Conservation (phyloP, 176 grass and related monocot species). For the Eragrostis nindensis region DNA sequence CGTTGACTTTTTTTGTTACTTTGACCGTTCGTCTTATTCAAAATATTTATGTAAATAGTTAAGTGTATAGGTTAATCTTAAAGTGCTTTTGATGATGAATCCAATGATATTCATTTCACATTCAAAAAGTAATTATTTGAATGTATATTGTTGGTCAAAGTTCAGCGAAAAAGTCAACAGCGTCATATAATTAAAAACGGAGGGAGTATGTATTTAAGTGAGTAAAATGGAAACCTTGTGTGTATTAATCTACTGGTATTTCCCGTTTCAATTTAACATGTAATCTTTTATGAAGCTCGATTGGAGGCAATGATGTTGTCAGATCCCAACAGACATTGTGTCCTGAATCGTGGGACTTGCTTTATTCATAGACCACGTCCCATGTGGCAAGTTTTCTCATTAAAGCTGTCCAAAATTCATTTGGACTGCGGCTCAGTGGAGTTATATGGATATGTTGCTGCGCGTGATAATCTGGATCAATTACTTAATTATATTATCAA, state of each 20-base stretch:
- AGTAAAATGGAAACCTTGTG: background rate
- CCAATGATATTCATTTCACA: no score
- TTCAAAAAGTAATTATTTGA: no score
- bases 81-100: no score
- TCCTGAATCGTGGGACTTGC: background rate
- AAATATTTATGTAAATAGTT: no score
- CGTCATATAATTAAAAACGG: no score
- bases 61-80: no score
- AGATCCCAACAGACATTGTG: background rate
- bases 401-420: background rate
- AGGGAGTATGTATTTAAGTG: no score
- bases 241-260: background rate
- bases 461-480: background rate
- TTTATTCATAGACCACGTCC: background rate
- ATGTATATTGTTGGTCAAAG: no score
- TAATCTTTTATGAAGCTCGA: background rate
- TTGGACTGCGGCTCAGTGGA: background rate
- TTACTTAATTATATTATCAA: background rate
- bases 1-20: no score
- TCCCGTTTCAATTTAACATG: background rate
- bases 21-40: no score
- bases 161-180: no score
- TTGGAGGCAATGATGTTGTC: background rate
- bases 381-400: background rate
- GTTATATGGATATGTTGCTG: background rate